Conservation (phyloP, 306 rosid species). For the Fragaria nilgerrensis region DNA sequence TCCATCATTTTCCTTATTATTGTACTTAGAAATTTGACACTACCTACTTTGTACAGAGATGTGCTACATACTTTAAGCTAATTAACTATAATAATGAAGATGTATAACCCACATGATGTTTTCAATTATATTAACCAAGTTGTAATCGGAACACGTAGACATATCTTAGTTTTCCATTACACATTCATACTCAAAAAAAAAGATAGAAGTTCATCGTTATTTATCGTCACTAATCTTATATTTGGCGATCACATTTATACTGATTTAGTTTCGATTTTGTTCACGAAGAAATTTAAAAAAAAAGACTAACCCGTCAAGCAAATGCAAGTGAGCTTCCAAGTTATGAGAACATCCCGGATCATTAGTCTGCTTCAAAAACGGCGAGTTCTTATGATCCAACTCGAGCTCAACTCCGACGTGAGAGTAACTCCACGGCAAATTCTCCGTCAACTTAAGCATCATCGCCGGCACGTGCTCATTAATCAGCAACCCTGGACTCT, state of each 20-base stretch:
- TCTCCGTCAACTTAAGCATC: conserved; percentile 56
- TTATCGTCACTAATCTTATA: not conserved
- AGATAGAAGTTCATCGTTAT: no score
- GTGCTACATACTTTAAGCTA: not conserved
- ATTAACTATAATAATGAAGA: not conserved
- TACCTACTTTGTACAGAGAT: not conserved
- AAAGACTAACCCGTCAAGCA: conserved; percentile 64
- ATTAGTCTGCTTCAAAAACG: conserved; percentile 50
- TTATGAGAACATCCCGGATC: conserved; percentile 61
- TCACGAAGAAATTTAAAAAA: no score
- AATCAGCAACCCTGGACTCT: conserved; percentile 59
- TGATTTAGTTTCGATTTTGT: not conserved
- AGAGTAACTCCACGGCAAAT: conserved; percentile 75
- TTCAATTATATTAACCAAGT: not conserved
- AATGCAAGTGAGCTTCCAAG: conserved; percentile 78
- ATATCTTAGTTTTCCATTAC: not conserved
- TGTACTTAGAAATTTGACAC: not conserved
- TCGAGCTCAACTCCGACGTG: conserved; percentile 70
- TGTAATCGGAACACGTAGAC: no score
- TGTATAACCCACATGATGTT: not conserved
- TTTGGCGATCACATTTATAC: no score
- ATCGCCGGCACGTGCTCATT: conserved; percentile 47
- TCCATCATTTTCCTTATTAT: not conserved
- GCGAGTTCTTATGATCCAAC: conserved; percentile 63
- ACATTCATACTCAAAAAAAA: not conserved